Evolutionary conservation across 1,284 basidiomycete species (phyloP).

Genomic region (Ustanciosporium gigantosporum): DNA sequence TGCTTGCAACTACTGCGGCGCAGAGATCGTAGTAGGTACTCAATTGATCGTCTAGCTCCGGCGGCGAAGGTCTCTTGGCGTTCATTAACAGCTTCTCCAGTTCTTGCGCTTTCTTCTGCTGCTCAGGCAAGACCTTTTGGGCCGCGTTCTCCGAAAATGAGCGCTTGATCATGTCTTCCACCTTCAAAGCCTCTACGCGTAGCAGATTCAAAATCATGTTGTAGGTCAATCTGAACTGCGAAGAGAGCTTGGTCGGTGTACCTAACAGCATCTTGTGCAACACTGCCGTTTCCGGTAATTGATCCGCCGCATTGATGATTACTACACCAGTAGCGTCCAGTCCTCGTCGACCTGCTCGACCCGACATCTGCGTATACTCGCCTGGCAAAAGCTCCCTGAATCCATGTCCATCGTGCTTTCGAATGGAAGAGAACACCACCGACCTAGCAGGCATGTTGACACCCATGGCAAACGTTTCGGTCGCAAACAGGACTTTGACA

Average conservation of each 20-base stretch:
- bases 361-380: conserved; percentile 96
- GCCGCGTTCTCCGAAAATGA: conserved; percentile 98
- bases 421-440: conserved; percentile 91
- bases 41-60: conserved; percentile 68
- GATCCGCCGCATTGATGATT: conserved; percentile 77
- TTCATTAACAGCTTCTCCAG: conserved; percentile 72
- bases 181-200: conserved; percentile 90
- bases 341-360: conserved; percentile 92
- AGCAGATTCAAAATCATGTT: conserved; percentile 99
- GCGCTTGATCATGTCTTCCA: conserved; percentile 99
- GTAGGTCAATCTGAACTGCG: conserved; percentile 96
- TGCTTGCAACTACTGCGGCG: conserved; percentile 70
- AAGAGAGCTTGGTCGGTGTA: conserved; percentile 84
- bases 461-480: conserved; percentile 96
- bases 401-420: conserved; percentile 91
- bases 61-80: conserved; percentile 70
- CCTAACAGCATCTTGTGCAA: conserved; percentile 87
- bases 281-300: conserved; percentile 71
- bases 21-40: conserved; percentile 78
- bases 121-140: conserved; percentile 87
- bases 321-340: conserved; percentile 94
- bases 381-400: conserved; percentile 74
- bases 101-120: conserved; percentile 77
- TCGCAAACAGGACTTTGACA: conserved; percentile 96
- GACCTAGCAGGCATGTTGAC: conserved; percentile 99